Percentiles rank a stretch among this genome's conserved stretches.
These are phyloP conservation scores for Lactarius sanguifluus DNA, from an alignment of 768 basidiomycete species.

Conservation along the genomic window DNA sequence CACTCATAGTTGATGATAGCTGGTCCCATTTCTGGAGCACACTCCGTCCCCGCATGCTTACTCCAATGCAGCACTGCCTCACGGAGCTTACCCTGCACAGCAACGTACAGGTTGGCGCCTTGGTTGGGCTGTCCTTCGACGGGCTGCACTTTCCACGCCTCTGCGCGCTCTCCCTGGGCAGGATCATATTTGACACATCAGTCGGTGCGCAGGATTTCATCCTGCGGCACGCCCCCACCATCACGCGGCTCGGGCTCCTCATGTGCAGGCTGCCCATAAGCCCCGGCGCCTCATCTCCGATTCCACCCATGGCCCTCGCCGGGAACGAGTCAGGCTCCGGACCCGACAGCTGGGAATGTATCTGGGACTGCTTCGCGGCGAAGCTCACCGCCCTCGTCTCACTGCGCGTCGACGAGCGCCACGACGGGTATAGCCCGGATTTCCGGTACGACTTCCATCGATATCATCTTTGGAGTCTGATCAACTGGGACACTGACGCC, in stretches of 20 bases:
- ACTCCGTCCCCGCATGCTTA: not conserved
- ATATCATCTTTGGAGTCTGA: too few species aligned
- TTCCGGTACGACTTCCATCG: too few species aligned
- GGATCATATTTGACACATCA: not conserved
- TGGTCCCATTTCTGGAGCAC: not conserved
- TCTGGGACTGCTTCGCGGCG: not conserved
- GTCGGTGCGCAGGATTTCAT: not conserved
- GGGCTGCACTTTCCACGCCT: constrained; percentile 1
- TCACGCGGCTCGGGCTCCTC: not conserved
- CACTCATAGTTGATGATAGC: too few species aligned
- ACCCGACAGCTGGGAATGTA: not conserved
- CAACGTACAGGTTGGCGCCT: not conserved
- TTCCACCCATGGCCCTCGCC: too few species aligned
- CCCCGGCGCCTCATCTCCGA: too few species aligned
- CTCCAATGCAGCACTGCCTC: not conserved
- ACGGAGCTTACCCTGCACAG: not conserved
- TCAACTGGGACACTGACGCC: too few species aligned
- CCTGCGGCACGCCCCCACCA: not conserved
- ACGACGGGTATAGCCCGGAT: too few species aligned
- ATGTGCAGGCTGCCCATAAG: not conserved
- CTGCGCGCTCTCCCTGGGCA: not conserved
- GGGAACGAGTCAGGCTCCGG: too few species aligned
- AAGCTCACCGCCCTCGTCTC: not conserved
- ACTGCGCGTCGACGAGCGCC: not conserved
- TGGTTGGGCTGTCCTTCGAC: not conserved